phyloP scores from a whole-genome alignment of 768 basidiomycete genomes.

The Auricularia sp. region DNA sequence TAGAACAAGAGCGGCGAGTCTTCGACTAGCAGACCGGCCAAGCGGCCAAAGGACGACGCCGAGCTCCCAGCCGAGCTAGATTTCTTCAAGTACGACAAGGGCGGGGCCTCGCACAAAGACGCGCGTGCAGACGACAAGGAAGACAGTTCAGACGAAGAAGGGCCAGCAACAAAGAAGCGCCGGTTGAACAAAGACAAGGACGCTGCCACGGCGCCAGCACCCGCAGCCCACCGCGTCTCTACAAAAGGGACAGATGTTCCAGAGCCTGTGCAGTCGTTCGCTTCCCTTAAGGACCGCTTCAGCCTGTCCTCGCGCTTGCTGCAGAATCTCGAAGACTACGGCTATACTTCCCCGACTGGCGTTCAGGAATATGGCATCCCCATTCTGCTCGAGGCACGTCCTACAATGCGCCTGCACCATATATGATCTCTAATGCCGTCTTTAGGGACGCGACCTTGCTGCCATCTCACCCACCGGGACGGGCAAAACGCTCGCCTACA shows the following conservation, averaged over 20 bases:
- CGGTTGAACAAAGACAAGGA: slow-evolving; percentile 12
- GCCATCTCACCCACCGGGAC: slow-evolving; percentile 97
- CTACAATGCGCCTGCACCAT: slow-evolving; percentile 5
- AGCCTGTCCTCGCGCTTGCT: slow-evolving; percentile 49
- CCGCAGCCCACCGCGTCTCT: slow-evolving; percentile 52
- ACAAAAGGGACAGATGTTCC: slow-evolving; percentile 69
- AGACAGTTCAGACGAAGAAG: slow-evolving; percentile 17
- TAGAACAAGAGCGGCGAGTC: slow-evolving; percentile 1
- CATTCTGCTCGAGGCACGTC: slow-evolving; percentile 61
- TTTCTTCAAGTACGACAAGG: slow-evolving; percentile 81
- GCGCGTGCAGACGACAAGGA: slow-evolving; percentile 23
- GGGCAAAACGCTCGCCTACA: slow-evolving; percentile 91
- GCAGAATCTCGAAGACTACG: slow-evolving; percentile 49
- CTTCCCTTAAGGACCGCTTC: slow-evolving; percentile 47
- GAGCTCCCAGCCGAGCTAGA: slow-evolving; percentile 72
- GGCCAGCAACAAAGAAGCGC: slow-evolving; percentile 14
- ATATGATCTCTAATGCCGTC: not conserved
- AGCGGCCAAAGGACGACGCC: slow-evolving; percentile 18
- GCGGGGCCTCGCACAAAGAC: slow-evolving; percentile 31
- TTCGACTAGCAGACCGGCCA: not conserved
- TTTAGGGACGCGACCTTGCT: slow-evolving; percentile 70
- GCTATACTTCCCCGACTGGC: slow-evolving; percentile 61
- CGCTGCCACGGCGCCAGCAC: slow-evolving; percentile 15
- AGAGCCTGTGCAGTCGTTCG: slow-evolving; percentile 44
- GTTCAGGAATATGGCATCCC: slow-evolving; percentile 76